Percentiles rank a stretch among this genome's conserved stretches.
Evolutionary conservation across 2,329 filamentous ascomycete species (phyloP).

Genomic region (Stagonosporopsis vannaccii): DNA sequence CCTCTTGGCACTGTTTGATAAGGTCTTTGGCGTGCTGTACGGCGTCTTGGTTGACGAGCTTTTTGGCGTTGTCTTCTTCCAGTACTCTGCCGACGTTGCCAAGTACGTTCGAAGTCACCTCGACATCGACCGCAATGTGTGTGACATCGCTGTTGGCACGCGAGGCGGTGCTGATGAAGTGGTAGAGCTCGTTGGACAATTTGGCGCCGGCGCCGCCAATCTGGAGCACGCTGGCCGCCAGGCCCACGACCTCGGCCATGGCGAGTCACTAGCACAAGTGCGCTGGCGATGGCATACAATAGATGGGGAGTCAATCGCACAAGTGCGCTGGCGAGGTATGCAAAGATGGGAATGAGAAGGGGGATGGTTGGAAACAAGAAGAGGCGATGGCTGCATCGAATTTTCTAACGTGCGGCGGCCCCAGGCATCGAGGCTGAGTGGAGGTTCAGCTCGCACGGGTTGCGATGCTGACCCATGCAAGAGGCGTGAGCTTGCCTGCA

Average conservation of each 20-base stretch:
- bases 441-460: neutral
- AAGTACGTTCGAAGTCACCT: constrained; percentile 34
- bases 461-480: neutral
- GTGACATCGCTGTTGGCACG: constrained; percentile 34
- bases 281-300: neutral
- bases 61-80: constrained; percentile 21
- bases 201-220: constrained; percentile 34
- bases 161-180: constrained; percentile 27
- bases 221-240: constrained; percentile 36
- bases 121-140: constrained; percentile 36
- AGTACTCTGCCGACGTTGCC: constrained; percentile 34
- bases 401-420: neutral
- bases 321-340: no score
- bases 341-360: neutral
- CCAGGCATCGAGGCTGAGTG: neutral
- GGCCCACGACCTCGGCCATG: constrained; percentile 37
- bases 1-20: constrained; percentile 33
- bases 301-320: no score
- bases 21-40: constrained; percentile 33
- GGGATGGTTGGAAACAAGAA: neutral
- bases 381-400: neutral
- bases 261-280: neutral
- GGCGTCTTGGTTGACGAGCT: constrained; percentile 30
- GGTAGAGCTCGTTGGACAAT: constrained; percentile 34
- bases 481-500: neutral